Evolutionary conservation across 2,329 filamentous ascomycete genomes (phyloP).

Genomic region (Rhexocercosporidium sp.): DNA sequence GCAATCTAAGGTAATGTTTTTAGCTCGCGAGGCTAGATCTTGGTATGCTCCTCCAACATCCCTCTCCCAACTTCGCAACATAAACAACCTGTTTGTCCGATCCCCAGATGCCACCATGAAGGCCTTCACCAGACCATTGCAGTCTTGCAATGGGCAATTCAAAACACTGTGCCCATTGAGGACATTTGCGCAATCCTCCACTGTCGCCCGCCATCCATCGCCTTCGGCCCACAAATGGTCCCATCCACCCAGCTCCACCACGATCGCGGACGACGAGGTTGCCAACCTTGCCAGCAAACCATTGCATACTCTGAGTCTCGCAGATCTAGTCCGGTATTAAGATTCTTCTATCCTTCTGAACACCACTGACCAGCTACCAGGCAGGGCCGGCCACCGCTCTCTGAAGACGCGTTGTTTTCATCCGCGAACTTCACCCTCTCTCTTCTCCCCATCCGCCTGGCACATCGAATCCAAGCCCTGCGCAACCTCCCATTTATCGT

Average conservation of each 20-base stretch:
- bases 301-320: constrained; percentile 81
- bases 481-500: constrained; percentile 97
- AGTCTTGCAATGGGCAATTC: constrained; percentile 34
- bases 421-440: constrained; percentile 96
- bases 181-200: constrained; percentile 5
- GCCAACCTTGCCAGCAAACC: constrained; percentile 76
- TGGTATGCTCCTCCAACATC: neutral
- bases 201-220: constrained; percentile 34
- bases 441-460: constrained; percentile 88
- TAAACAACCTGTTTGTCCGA: too few relatives aligned
- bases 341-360: neutral
- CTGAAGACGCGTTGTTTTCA: constrained; percentile 77
- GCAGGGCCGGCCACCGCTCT: constrained; percentile 83
- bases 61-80: neutral
- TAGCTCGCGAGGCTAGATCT: neutral
- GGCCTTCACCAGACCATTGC: constrained; percentile 46
- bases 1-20: neutral
- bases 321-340: constrained; percentile 82
- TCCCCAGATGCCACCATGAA: constrained; percentile 55
- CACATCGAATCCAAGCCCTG: constrained; percentile 90
- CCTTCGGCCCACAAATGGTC: constrained; percentile 45
- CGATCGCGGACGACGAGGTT: constrained; percentile 76
- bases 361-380: constrained; percentile 44
- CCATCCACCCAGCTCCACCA: constrained; percentile 51
- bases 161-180: neutral